Evolutionary conservation across 2,329 filamentous ascomycete species (phyloP).

Genomic region (Orbilia ellipsospora): DNA sequence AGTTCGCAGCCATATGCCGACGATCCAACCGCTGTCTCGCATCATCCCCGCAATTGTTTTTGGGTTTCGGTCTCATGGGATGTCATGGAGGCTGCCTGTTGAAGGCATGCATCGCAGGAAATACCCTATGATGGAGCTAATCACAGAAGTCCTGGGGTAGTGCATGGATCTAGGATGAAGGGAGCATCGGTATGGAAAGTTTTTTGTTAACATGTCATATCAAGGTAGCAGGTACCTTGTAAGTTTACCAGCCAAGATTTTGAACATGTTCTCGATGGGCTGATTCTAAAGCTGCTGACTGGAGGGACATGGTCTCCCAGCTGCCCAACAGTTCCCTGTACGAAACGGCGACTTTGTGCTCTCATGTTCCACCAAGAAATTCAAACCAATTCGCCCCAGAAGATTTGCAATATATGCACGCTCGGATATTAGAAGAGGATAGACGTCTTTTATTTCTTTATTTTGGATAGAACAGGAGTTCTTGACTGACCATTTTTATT

Average conservation of each 20-base stretch:
- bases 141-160: slow-evolving; percentile 27
- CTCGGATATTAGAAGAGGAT: slow-evolving; percentile 27
- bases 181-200: slow-evolving; percentile 37
- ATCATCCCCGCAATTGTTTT: slow-evolving; percentile 38
- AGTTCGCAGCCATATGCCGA: slow-evolving; percentile 40
- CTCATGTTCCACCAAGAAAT: slow-evolving; percentile 23
- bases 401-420: slow-evolving; percentile 19
- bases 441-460: slow-evolving; percentile 16
- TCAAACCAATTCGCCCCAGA: slow-evolving; percentile 9
- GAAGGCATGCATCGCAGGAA: slow-evolving; percentile 18
- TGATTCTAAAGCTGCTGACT: slow-evolving; percentile 10
- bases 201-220: slow-evolving; percentile 11
- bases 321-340: slow-evolving; percentile 38
- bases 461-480: slow-evolving; percentile 3
- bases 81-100: slow-evolving; percentile 40
- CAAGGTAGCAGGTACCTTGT: slow-evolving; percentile 36
- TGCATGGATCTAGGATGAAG: slow-evolving; percentile 46
- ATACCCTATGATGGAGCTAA: slow-evolving; percentile 5
- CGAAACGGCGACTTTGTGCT: slow-evolving; percentile 43
- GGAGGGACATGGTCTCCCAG: slow-evolving; percentile 12
- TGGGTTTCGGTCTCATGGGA: slow-evolving; percentile 33
- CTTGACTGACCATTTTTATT: not conserved
- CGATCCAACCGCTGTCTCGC: slow-evolving; percentile 42
- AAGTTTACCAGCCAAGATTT: slow-evolving; percentile 27
- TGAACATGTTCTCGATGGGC: slow-evolving; percentile 13